Evolutionary conservation across 2,329 filamentous ascomycete species (phyloP).

Genomic region (Cryphonectria nitschkei): DNA sequence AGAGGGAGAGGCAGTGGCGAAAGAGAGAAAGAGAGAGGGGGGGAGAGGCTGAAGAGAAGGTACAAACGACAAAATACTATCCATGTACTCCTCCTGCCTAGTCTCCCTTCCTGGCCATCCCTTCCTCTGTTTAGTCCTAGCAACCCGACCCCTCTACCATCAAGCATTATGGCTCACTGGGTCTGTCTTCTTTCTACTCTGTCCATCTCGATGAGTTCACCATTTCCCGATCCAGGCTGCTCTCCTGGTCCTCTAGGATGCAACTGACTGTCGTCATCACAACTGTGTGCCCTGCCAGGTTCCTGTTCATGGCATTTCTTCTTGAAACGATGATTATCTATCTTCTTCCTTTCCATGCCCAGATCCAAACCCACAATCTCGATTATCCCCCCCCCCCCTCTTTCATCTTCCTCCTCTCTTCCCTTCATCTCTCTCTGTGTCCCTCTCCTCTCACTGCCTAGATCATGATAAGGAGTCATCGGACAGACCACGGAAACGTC

Average conservation of each 20-base stretch:
- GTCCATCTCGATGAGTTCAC: constrained; percentile 4
- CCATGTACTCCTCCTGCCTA: neutral
- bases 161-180: neutral
- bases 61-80: neutral
- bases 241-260: neutral
- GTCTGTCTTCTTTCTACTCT: neutral
- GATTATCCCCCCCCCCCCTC: neutral
- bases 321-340: neutral
- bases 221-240: neutral
- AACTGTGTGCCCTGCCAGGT: neutral
- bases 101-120: neutral
- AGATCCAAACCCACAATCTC: constrained; percentile 1
- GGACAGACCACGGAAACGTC: neutral
- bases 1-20: neutral
- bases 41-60: neutral
- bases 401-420: neutral
- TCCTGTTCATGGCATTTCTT: neutral
- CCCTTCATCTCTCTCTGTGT: too few species aligned
- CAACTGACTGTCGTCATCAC: neutral
- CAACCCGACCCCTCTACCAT: neutral
- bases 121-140: neutral
- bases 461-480: neutral
- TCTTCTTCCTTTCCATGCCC: neutral
- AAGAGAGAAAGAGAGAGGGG: neutral
- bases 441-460: neutral